Base-by-base conservation (phyloP, 202 grass and related monocot species). In the Panicum virgatum region DNA sequence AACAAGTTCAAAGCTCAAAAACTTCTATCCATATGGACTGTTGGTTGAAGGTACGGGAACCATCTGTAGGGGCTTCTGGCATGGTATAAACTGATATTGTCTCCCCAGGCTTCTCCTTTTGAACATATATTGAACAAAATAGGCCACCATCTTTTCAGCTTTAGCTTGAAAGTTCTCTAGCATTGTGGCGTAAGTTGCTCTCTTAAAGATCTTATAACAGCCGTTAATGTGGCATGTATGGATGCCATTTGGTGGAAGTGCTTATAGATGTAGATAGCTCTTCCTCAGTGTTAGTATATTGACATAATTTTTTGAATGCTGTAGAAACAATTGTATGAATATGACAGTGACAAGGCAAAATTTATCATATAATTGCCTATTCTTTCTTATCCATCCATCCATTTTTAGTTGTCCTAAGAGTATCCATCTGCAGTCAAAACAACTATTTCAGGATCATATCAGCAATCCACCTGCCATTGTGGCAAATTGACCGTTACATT, bases 71-170 rank as follows among this genome's bases (percentile, higher is more conserved):
- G 47, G 60, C 12, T 37, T 39, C 6, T 58, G 60, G 76, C 47
- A 53, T 88, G 62, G 56, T 70, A 72, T 62, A 70, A 37, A 85
- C 37, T 45, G 43, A 54, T 74, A 45, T 81, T 77, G 18, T 85
- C 73, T 39, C 77, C 73, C 50, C 56, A 45, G 46, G 47, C 38
- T 75, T 88, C 66, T 83, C 22, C 38, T 79, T 86, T 88, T 59
- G 75, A 22, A 50, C 58, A 60, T 68, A 79, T 60, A 64, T 66
- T 54, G 11, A 65, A 66, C 39, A 83, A 58, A 45, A 73, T 52
- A 43, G 15, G n/a, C 15, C 11, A 60, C 42, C 50, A 54, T 42
- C 70, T 69, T 82, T 72, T 63, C 26, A 66, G 16, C 26, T 67
- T 81, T 63, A 62, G 19, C 44, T 82, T 16, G 65, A 69, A 62